A percentile compares a stretch with the other conserved stretches of the same genome.
phyloP scores from a whole-genome alignment of 2,329 filamentous ascomycete species.

The Chrysoporthe cubensis region DNA sequence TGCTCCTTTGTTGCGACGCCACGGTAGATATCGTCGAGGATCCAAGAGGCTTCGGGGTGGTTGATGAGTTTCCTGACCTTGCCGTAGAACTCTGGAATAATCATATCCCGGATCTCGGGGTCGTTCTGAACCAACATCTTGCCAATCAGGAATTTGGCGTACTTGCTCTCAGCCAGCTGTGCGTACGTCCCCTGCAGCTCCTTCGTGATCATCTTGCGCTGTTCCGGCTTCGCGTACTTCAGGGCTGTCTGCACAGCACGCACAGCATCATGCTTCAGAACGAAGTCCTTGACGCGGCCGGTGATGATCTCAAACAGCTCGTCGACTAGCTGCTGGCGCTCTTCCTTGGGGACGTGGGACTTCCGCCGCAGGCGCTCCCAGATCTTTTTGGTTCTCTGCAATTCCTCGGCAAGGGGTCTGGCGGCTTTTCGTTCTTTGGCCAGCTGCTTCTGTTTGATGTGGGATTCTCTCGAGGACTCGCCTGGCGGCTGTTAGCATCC shows the following conservation, averaged over 20 bases:
- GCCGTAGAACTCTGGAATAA: slow-evolving; percentile 94
- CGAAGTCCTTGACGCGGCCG: slow-evolving; percentile 89
- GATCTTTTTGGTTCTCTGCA: slow-evolving; percentile 89
- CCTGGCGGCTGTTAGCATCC: slow-evolving; percentile 41
- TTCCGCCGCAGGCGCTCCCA: slow-evolving; percentile 95
- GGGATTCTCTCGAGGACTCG: slow-evolving; percentile 79
- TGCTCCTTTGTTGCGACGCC: slow-evolving; percentile 84
- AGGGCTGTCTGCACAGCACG: slow-evolving; percentile 94
- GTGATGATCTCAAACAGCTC: slow-evolving; percentile 93
- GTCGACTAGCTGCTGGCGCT: slow-evolving; percentile 82
- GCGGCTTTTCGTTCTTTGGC: slow-evolving; percentile 86
- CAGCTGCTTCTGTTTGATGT: slow-evolving; percentile 89
- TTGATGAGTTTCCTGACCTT: slow-evolving; percentile 92
- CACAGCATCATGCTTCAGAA: slow-evolving; percentile 98
- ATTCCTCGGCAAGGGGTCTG: slow-evolving; percentile 89
- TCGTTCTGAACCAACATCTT: slow-evolving; percentile 95
- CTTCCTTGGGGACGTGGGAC: slow-evolving; percentile 87
- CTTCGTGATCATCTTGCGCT: slow-evolving; percentile 81
- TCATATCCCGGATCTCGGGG: slow-evolving; percentile 80
- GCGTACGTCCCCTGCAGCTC: slow-evolving; percentile 87
- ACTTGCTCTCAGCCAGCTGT: slow-evolving; percentile 88
- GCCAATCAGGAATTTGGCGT: slow-evolving; percentile 95
- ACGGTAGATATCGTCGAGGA: slow-evolving; percentile 94
- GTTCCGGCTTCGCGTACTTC: slow-evolving; percentile 87
- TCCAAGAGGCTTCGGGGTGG: slow-evolving; percentile 96